Evolutionary conservation across 2,329 filamentous ascomycete species (phyloP).

Genomic region (Alternaria conjuncta): DNA sequence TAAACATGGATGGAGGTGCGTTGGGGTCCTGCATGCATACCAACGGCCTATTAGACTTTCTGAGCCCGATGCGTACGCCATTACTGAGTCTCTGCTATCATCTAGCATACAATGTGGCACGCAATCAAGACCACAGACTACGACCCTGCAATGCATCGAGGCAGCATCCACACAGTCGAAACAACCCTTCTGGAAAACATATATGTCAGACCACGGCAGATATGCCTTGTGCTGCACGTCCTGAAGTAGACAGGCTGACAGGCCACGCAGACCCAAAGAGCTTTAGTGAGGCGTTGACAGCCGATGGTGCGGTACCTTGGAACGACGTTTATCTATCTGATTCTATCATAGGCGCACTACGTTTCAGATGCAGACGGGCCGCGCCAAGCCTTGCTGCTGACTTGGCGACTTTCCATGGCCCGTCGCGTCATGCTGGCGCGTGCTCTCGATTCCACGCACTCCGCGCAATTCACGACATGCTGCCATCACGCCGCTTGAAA

Average conservation of each 20-base stretch:
- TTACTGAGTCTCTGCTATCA: not conserved
- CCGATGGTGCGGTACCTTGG: constrained; percentile 13
- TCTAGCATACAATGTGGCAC: not conserved
- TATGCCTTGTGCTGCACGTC: constrained; percentile 13
- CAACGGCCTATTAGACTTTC: constrained; percentile 9
- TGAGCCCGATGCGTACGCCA: not conserved
- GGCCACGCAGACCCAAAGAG: not conserved
- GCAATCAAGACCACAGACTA: not conserved
- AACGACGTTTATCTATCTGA: constrained; percentile 25
- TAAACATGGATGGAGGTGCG: constrained; percentile 23
- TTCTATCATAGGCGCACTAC: constrained; percentile 34
- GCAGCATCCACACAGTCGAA: constrained; percentile 15
- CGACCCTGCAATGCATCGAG: not conserved
- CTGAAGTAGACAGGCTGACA: constrained; percentile 9
- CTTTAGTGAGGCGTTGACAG: constrained; percentile 15
- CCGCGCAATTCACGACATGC: not conserved
- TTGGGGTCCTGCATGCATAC: constrained; percentile 10
- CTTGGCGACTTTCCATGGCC: constrained; percentile 17
- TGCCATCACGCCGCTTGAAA: constrained; percentile 32
- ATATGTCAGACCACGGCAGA: constrained; percentile 2
- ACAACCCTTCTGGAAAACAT: constrained; percentile 15
- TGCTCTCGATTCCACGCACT: constrained; percentile 3
- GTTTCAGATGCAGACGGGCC: constrained; percentile 29
- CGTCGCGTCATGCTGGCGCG: constrained; percentile 25
- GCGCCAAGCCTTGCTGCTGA: constrained; percentile 14